Conservation (phyloP, 2,329 filamentous ascomycete species). For the Ophiostoma perfectum region DNA sequence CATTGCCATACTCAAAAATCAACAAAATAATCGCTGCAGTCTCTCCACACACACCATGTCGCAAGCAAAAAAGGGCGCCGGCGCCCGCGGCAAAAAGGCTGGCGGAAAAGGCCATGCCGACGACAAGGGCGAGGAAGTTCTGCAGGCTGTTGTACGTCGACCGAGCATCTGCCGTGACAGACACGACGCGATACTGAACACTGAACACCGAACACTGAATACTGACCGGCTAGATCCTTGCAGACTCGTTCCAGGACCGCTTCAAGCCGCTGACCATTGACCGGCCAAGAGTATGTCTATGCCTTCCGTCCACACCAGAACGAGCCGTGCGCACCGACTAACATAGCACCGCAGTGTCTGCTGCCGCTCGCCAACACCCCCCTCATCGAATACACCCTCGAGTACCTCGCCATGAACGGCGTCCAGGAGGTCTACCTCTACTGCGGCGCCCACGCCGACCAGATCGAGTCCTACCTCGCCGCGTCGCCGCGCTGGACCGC, state of each 20-base stretch:
- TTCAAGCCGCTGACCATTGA: conserved; percentile 87
- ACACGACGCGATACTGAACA: not conserved
- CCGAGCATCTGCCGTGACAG: not conserved
- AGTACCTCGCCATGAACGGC: conserved; percentile 90
- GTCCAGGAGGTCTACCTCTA: conserved; percentile 95
- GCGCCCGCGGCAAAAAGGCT: conserved; percentile 46
- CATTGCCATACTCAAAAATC: not conserved
- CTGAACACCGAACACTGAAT: not conserved
- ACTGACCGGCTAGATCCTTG: conserved; percentile 50
- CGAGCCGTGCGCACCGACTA: not conserved
- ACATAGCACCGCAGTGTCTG: conserved; percentile 60
- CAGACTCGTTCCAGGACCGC: conserved; percentile 89
- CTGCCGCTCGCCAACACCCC: conserved; percentile 89
- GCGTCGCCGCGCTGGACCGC: conserved; percentile 66
- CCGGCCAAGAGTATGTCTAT: conserved; percentile 73
- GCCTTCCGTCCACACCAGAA: not conserved
- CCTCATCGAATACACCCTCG: conserved; percentile 94
- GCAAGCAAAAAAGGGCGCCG: conserved; percentile 27
- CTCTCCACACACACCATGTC: conserved; percentile 36
- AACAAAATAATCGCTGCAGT: not conserved
- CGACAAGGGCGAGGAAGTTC: conserved; percentile 54
- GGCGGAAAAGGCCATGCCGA: conserved; percentile 43
- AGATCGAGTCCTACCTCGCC: conserved; percentile 81
- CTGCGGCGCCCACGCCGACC: conserved; percentile 77
- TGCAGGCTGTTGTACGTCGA: conserved; percentile 51